A percentile compares a stretch with the other conserved stretches of the same genome.
Evolutionary conservation across 2,329 filamentous ascomycete genomes (phyloP).

Genomic region (Fusarium buxicola): DNA sequence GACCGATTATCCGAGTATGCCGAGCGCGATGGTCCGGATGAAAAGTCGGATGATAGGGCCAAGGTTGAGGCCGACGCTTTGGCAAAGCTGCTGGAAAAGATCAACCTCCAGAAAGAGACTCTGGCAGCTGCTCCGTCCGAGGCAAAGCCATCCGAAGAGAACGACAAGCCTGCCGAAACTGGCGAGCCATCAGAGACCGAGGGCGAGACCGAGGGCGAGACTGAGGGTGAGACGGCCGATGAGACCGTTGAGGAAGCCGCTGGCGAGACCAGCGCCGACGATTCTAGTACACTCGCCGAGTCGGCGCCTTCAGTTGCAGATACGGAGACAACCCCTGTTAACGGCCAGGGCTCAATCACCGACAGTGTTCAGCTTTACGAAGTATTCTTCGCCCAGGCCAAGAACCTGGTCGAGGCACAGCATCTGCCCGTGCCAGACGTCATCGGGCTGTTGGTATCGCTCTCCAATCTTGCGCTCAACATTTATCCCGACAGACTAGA

Average conservation of each 20-base stretch:
- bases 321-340: conserved; percentile 60
- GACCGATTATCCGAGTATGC: conserved; percentile 94
- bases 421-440: conserved; percentile 94
- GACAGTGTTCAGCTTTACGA: conserved; percentile 91
- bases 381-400: conserved; percentile 96
- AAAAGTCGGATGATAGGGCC: conserved; percentile 73
- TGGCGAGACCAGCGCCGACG: conserved; percentile 46
- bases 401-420: conserved; percentile 91
- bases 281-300: conserved; percentile 47
- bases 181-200: conserved; percentile 48
- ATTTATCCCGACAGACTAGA: conserved; percentile 94
- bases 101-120: conserved; percentile 73
- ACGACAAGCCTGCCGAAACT: conserved; percentile 44
- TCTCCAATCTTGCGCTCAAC: conserved; percentile 92
- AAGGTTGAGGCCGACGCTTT: conserved; percentile 89
- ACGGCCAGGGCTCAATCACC: conserved; percentile 58
- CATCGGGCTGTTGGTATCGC: conserved; percentile 91
- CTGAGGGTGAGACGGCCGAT: conserved; percentile 37
- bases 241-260: conserved; percentile 35
- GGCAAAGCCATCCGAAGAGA: conserved; percentile 35
- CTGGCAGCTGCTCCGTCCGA: conserved; percentile 26
- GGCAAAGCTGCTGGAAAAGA: conserved; percentile 78
- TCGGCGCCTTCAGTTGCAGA: conserved; percentile 58
- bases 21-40: conserved; percentile 83
- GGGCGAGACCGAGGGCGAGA: conserved; percentile 45